Evolutionary conservation across 352 stramenopile species (phyloP).

Genomic region (Pythium sp.): DNA sequence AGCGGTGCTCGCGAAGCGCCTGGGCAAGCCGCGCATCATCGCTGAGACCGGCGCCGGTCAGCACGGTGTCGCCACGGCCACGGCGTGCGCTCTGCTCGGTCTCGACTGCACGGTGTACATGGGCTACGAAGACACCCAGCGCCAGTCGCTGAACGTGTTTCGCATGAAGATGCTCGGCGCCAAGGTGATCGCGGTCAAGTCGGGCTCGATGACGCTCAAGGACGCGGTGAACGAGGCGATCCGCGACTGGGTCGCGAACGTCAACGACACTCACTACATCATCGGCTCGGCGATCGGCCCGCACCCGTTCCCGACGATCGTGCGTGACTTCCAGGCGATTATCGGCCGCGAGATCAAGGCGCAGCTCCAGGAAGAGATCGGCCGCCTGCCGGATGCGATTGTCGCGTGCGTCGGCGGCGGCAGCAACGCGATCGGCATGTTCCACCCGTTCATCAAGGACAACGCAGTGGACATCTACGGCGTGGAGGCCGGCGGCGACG

Average conservation of each 20-base stretch:
- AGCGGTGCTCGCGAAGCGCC: conserved; percentile 92
- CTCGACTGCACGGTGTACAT: conserved; percentile 99
- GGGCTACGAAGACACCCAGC: conserved; percentile 97
- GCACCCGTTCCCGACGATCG: conserved; percentile 98
- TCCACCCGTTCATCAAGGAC: conserved; percentile 96
- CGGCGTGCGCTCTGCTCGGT: conserved; percentile 94
- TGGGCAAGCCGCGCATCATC: conserved; percentile 98
- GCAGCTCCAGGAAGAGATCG: conserved; percentile 94
- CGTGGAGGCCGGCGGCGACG: conserved; percentile 95
- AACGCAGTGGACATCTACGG: conserved; percentile 93
- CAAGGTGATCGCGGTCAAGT: conserved; percentile 97
- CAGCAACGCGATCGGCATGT: conserved; percentile 99
- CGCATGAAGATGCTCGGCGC: conserved; percentile 99
- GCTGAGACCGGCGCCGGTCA: conserved; percentile 97
- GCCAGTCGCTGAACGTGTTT: conserved; percentile 98
- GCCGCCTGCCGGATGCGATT: conserved; percentile 94
- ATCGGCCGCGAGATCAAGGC: conserved; percentile 94
- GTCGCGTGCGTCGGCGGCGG: conserved; percentile 97
- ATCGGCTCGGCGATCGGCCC: conserved; percentile 97
- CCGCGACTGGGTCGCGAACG: conserved; percentile 98
- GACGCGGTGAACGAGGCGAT: conserved; percentile 99
- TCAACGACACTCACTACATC: conserved; percentile 98
- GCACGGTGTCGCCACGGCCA: conserved; percentile 97
- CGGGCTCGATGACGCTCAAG: conserved; percentile 96
- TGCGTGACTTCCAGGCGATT: conserved; percentile 97